A percentile compares a stretch with the other conserved stretches of the same genome.
phyloP scores from a whole-genome alignment of 179 eudicot species.

The Silene noctiflora region DNA sequence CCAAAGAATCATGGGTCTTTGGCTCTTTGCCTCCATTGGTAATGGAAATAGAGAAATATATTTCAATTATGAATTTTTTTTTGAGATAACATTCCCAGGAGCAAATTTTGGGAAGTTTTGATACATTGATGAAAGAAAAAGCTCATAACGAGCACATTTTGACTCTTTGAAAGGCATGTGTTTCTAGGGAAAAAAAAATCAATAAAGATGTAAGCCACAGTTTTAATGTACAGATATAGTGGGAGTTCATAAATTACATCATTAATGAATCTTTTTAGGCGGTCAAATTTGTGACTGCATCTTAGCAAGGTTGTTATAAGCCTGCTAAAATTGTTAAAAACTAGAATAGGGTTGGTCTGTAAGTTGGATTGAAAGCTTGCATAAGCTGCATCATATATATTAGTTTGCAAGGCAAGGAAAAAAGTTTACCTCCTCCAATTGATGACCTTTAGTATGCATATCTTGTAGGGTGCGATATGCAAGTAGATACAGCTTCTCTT shows the following conservation, averaged over 20 bases:
- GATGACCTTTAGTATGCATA: constrained; percentile 79
- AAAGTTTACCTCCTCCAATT: constrained; percentile 57
- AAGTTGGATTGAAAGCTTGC: not conserved
- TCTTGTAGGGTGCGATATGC: constrained; percentile 78
- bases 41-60: not conserved
- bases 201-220: not conserved
- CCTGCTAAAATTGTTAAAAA: not conserved
- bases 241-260: not conserved
- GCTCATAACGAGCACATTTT: not conserved
- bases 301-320: not conserved
- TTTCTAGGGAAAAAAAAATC: not conserved
- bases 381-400: not conserved
- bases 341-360: not conserved
- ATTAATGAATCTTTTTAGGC: not conserved
- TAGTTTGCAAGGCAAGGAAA: constrained; percentile 10
- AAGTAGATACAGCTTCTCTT: constrained; percentile 71
- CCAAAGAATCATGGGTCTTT: not conserved
- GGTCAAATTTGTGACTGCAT: not conserved
- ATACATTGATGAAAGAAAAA: not conserved
- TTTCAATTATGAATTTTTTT: not conserved
- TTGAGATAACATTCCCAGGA: not conserved
- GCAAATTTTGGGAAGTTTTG: not conserved
- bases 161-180: not conserved
- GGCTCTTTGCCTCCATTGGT: not conserved
- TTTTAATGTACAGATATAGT: not conserved